A percentile compares a stretch with the other conserved stretches of the same genome.
These are phyloP conservation scores for Aspergillus campestris DNA, from an alignment of 495 filamentous ascomycete genomes.

Conservation along the genomic window DNA sequence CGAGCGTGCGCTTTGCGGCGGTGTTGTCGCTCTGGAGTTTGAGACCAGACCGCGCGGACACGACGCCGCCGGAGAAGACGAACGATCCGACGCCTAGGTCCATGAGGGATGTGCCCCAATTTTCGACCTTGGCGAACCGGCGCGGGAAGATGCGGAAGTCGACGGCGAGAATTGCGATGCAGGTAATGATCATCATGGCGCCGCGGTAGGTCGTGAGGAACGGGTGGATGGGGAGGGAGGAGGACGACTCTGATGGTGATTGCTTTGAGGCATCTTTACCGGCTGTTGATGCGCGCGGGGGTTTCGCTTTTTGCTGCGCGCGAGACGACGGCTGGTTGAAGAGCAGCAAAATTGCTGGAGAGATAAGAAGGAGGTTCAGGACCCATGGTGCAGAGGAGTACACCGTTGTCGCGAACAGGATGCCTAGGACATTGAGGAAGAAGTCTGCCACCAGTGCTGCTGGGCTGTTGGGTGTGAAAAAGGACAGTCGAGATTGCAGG, in stretches of 20 bases:
- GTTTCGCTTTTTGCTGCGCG: slow-evolving; percentile 46
- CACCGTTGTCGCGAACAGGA: slow-evolving; percentile 76
- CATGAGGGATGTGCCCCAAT: slow-evolving; percentile 97
- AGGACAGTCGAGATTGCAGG: slow-evolving; percentile 75
- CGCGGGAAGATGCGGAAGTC: slow-evolving; percentile 91
- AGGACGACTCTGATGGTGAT: slow-evolving; percentile 13
- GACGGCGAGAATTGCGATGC: slow-evolving; percentile 89
- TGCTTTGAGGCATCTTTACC: slow-evolving; percentile 13
- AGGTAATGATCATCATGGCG: slow-evolving; percentile 88
- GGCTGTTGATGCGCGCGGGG: slow-evolving; percentile 40
- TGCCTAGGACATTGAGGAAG: slow-evolving; percentile 71
- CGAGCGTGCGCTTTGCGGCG: slow-evolving; percentile 33
- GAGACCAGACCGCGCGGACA: slow-evolving; percentile 78
- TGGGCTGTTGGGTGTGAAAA: slow-evolving; percentile 68
- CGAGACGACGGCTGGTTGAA: slow-evolving; percentile 35
- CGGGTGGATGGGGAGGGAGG: slow-evolving; percentile 68
- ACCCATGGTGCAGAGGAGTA: slow-evolving; percentile 71
- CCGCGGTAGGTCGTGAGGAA: slow-evolving; percentile 89
- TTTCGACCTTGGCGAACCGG: slow-evolving; percentile 95
- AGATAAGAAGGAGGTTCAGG: slow-evolving; percentile 65
- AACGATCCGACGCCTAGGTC: slow-evolving; percentile 96
- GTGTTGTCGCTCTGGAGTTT: slow-evolving; percentile 47
- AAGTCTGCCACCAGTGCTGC: slow-evolving; percentile 69
- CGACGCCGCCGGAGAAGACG: slow-evolving; percentile 91
- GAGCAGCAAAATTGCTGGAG: slow-evolving; percentile 57